Base-by-base conservation (phyloP, 179 eudicot species). In the Heliamphora pulchella region DNA sequence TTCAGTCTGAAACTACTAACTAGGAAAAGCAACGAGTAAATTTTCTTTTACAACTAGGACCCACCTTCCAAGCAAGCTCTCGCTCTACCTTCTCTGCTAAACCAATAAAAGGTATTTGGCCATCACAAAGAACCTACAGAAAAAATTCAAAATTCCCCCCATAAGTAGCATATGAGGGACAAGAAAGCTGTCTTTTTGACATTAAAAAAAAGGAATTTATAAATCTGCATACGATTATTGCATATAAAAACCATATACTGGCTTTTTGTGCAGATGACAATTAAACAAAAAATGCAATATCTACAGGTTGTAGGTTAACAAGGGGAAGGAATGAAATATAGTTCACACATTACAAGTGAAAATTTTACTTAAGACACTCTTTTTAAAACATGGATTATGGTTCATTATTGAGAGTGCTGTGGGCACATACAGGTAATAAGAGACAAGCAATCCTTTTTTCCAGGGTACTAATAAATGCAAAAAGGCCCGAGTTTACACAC, bases 1-100 rank as follows among this genome's bases (percentile, higher is more conserved):
- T 58, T 50, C 47, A 47, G 53, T 44, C 64, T 72, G 14, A 61
- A 82, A 74, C 58, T 17, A 78, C 71, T 48, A 31, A 13, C 68
- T 3, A 58, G 44, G 7, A 62, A 46, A 67, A 78, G 61, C 39
- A 79, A 62, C 13, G 10, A 69, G 50, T 64, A 46, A 59, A 31
- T 57, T 53, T 51, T 61, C 13, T 51, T 62, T 22, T 83, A 57
- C 76, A 79, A 78, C 74, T 57, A 55, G 50, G 53, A 79, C 86
- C 61, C 71, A 94, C 99, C 97, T 96, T 96, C 93, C 94, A 91
- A 78, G 90, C 96, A 84, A 96, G 88, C 85, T 96, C 99, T 85
- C 81, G 93, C 85, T 91, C 99, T 61, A 90, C 93, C 90, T 90
- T 96, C 57, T 96, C 98, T 79, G 84, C 84, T 82, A 96, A 87